Evolutionary conservation across 2,329 filamentous ascomycete genomes (phyloP).

Genomic region (Botrytis pseudocinerea): DNA sequence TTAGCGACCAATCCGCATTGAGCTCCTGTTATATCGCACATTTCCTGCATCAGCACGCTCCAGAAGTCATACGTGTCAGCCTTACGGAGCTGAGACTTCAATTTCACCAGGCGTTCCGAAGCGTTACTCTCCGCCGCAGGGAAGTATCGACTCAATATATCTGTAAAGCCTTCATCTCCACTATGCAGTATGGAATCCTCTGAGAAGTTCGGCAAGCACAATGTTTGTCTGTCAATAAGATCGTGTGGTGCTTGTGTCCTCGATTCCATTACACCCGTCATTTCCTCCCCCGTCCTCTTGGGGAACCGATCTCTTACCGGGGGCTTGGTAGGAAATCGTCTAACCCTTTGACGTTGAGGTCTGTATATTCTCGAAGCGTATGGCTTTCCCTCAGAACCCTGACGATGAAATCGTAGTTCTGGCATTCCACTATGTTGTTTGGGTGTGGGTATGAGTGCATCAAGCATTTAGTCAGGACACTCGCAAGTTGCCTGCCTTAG

Average conservation of each 20-base stretch:
- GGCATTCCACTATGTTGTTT: slow-evolving; percentile 33
- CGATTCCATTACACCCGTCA: slow-evolving; percentile 24
- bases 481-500: slow-evolving; percentile 20
- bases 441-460: slow-evolving; percentile 9
- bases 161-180: slow-evolving; percentile 38
- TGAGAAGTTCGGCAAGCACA: slow-evolving; percentile 37
- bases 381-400: slow-evolving; percentile 29
- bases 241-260: slow-evolving; percentile 26
- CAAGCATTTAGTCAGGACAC: slow-evolving; percentile 15
- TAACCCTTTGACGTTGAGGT: slow-evolving; percentile 34
- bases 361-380: slow-evolving; percentile 33
- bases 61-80: slow-evolving; percentile 63
- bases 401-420: slow-evolving; percentile 26
- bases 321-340: slow-evolving; percentile 26
- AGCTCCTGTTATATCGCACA: slow-evolving; percentile 61
- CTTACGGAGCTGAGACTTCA: slow-evolving; percentile 57
- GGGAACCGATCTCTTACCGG: slow-evolving; percentile 22
- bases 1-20: slow-evolving; percentile 71
- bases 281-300: slow-evolving; percentile 27
- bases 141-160: slow-evolving; percentile 42
- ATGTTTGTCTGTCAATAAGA: slow-evolving; percentile 34
- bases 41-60: slow-evolving; percentile 61
- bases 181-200: slow-evolving; percentile 35
- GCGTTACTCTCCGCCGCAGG: slow-evolving; percentile 58
- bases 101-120: slow-evolving; percentile 57